Percentiles rank a stretch among this genome's conserved stretches.
Evolutionary conservation across 2,329 filamentous ascomycete species (phyloP).

Genomic region (Leptographium lundbergii): DNA sequence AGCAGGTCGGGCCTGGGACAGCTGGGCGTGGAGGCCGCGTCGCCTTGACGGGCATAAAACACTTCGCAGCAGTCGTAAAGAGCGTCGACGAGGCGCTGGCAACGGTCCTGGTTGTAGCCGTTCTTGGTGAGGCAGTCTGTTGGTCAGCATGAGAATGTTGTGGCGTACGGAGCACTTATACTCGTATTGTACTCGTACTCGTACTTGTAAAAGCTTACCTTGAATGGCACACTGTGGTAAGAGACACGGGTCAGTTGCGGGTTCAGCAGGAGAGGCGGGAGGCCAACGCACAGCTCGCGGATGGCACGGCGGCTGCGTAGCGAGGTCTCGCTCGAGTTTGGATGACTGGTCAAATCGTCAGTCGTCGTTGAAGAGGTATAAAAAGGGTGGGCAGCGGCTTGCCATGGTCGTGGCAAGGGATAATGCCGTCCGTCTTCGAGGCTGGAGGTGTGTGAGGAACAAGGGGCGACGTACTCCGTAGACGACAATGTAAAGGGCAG

Average conservation of each 20-base stretch:
- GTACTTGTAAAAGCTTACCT: slow-evolving; percentile 34
- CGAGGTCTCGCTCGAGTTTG: slow-evolving; percentile 53
- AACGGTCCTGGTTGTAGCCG: slow-evolving; percentile 75
- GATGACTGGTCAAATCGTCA: background rate
- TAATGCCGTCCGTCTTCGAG: background rate
- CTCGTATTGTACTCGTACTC: too few species aligned
- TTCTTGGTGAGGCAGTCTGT: slow-evolving; percentile 78
- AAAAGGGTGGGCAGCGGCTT: background rate
- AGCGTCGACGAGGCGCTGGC: slow-evolving; percentile 63
- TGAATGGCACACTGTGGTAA: slow-evolving; percentile 69
- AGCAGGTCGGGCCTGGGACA: slow-evolving; percentile 77
- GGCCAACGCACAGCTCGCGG: slow-evolving; percentile 55
- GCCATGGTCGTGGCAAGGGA: background rate
- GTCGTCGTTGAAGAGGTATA: background rate
- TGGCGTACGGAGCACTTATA: too few species aligned
- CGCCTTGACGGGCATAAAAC: slow-evolving; percentile 72
- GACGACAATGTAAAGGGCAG: too few species aligned
- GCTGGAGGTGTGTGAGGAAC: background rate
- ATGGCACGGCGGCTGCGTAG: slow-evolving; percentile 70
- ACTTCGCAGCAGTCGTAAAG: slow-evolving; percentile 87
- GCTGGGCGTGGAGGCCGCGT: slow-evolving; percentile 62
- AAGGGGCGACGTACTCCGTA: too few species aligned
- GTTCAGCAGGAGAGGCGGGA: background rate
- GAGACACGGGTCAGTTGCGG: slow-evolving; percentile 4
- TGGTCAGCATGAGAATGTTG: background rate